Conservation (phyloP, 768 basidiomycete genomes). For the Pisolithus marmoratus region DNA sequence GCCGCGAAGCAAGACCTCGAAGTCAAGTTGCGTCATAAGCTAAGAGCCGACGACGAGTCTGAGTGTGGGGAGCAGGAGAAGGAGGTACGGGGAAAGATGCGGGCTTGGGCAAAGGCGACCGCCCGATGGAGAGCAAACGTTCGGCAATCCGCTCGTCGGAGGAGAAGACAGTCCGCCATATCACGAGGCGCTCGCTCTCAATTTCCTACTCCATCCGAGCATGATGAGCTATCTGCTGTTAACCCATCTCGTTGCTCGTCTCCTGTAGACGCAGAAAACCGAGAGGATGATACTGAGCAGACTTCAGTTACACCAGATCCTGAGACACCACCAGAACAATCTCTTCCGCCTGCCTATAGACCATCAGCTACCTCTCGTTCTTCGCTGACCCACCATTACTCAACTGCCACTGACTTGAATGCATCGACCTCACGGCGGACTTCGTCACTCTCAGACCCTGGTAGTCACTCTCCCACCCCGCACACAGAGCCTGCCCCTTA, state of each 20-base stretch:
- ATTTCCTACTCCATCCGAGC: slow-evolving; percentile 15
- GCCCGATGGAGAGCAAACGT: slow-evolving; percentile 66
- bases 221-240: slow-evolving; percentile 4
- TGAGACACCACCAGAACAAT: slow-evolving; percentile 16
- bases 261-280: not conserved
- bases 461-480: not conserved
- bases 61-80: slow-evolving; percentile 35
- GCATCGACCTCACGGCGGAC: slow-evolving; percentile 10
- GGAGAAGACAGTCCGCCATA: slow-evolving; percentile 14
- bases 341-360: slow-evolving; percentile 44
- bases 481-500: slow-evolving; percentile 24
- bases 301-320: slow-evolving; percentile 2
- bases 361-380: slow-evolving; percentile 18
- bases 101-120: slow-evolving; percentile 59
- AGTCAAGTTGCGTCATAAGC: slow-evolving; percentile 32
- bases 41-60: slow-evolving; percentile 16
- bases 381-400: slow-evolving; percentile 4
- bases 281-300: slow-evolving; percentile 1
- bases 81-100: slow-evolving; percentile 46
- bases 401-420: slow-evolving; percentile 1
- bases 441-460: slow-evolving; percentile 4
- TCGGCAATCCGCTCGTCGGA: slow-evolving; percentile 55
- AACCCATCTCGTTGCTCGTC: slow-evolving; percentile 3
- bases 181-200: slow-evolving; percentile 6
- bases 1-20: slow-evolving; percentile 45